phyloP scores from a whole-genome alignment of 2,329 filamentous ascomycete species.

The Chaetomium strumarium region DNA sequence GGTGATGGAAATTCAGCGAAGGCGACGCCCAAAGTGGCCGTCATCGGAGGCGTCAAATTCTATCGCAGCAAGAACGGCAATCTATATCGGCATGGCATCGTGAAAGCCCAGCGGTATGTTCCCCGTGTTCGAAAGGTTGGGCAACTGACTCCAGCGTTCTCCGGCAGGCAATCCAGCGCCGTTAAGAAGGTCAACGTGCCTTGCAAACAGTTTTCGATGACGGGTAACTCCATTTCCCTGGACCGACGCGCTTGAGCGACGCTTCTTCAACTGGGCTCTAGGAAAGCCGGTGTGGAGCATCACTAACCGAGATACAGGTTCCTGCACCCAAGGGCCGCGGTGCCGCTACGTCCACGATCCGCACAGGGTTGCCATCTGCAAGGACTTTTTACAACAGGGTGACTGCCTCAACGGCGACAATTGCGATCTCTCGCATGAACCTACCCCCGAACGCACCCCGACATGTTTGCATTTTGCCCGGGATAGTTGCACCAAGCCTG shows the following conservation, averaged over 20 bases:
- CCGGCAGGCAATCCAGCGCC: slow-evolving; percentile 42
- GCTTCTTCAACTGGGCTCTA: slow-evolving; percentile 25
- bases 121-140: slow-evolving; percentile 19
- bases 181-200: slow-evolving; percentile 65
- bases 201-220: slow-evolving; percentile 67
- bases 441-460: slow-evolving; percentile 76
- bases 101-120: slow-evolving; percentile 70
- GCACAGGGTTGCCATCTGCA: slow-evolving; percentile 84
- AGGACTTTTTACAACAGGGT: slow-evolving; percentile 74
- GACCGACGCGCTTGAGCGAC: slow-evolving; percentile 28
- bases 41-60: slow-evolving; percentile 73
- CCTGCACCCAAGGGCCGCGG: slow-evolving; percentile 71
- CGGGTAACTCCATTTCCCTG: slow-evolving; percentile 52
- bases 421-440: slow-evolving; percentile 88
- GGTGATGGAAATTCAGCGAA: slow-evolving; percentile 55
- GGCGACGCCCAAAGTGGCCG: slow-evolving; percentile 66
- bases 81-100: slow-evolving; percentile 68
- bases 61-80: slow-evolving; percentile 84
- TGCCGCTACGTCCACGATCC: slow-evolving; percentile 83
- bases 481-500: slow-evolving; percentile 80
- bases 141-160: slow-evolving; percentile 35
- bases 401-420: slow-evolving; percentile 68
- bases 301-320: slow-evolving; percentile 52
- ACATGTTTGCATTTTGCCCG: slow-evolving; percentile 85
- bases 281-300: slow-evolving; percentile 35